Percentiles rank a stretch among this genome's conserved stretches.
These are phyloP conservation scores for Mytilinidion resinicola DNA, from an alignment of 495 filamentous ascomycete genomes.

Conservation along the genomic window DNA sequence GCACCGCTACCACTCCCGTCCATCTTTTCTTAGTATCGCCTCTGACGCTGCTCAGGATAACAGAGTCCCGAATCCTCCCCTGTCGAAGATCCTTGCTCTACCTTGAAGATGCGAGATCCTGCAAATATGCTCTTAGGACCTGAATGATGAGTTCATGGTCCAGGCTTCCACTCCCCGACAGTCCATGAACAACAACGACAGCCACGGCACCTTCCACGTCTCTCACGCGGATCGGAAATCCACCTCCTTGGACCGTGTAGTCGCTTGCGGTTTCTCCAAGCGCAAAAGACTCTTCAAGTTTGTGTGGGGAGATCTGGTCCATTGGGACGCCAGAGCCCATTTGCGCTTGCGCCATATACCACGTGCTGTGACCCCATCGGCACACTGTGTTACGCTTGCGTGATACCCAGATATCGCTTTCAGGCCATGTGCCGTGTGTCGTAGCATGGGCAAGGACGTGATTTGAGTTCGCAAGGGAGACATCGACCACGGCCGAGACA, in stretches of 20 bases:
- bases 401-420: constrained; percentile 40
- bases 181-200: constrained; percentile 66
- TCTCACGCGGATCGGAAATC: constrained; percentile 59
- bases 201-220: constrained; percentile 67
- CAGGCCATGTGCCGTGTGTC: constrained; percentile 48
- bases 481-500: constrained; percentile 55
- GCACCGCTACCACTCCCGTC: too few relatives aligned
- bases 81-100: too few relatives aligned
- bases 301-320: too few relatives aligned
- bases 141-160: constrained; percentile 70
- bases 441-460: constrained; percentile 59
- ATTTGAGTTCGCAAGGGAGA: constrained; percentile 50
- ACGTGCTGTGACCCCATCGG: constrained; percentile 59
- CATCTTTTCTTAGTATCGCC: too few relatives aligned
- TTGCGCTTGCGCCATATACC: too few relatives aligned
- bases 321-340: too few relatives aligned
- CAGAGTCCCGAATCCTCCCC: too few relatives aligned
- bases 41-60: too few relatives aligned
- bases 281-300: too few relatives aligned
- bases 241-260: constrained; percentile 73
- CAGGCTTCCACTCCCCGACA: constrained; percentile 70
- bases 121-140: too few relatives aligned
- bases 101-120: too few relatives aligned
- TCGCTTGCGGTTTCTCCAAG: constrained; percentile 44
- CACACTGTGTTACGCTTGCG: constrained; percentile 65